These are phyloP conservation scores for Leccinum incarnatum DNA, from an alignment of 768 basidiomycete species.

Conservation along the genomic window DNA sequence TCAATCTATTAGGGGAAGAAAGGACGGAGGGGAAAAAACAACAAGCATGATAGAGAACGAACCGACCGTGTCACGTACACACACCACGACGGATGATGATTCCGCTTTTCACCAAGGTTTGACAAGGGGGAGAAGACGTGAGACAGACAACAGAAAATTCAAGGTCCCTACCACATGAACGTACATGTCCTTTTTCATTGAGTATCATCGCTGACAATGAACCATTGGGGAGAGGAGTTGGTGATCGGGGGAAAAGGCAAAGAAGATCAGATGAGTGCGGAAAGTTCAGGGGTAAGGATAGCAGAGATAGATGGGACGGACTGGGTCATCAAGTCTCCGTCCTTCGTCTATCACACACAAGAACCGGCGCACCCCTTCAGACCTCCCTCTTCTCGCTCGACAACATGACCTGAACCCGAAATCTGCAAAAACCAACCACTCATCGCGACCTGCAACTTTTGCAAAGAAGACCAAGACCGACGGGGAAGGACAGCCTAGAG, in stretches of 20 bases:
- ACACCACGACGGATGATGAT: slow-evolving; percentile 3
- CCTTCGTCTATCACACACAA: slow-evolving; percentile 12
- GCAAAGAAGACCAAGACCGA: slow-evolving; percentile 32
- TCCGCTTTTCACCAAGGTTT: slow-evolving; percentile 20
- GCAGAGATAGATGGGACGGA: slow-evolving; percentile 36
- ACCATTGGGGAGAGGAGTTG: slow-evolving; percentile 10
- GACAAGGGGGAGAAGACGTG: slow-evolving; percentile 16
- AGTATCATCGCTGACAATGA: slow-evolving; percentile 9
- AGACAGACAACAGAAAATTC: slow-evolving; percentile 21
- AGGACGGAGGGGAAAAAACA: not conserved
- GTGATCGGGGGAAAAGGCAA: slow-evolving; percentile 12
- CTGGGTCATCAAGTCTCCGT: slow-evolving; percentile 34
- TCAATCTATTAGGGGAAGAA: not conserved
- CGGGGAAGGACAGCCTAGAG: slow-evolving; percentile 40
- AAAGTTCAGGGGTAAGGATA: slow-evolving; percentile 21
- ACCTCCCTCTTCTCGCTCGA: slow-evolving; percentile 3
- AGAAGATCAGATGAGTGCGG: slow-evolving; percentile 28
- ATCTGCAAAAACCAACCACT: slow-evolving; percentile 31
- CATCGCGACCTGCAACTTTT: slow-evolving; percentile 27
- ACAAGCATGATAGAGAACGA: slow-evolving; percentile 12
- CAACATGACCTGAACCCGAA: slow-evolving; percentile 22
- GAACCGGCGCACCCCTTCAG: not conserved
- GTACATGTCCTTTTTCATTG: slow-evolving; percentile 14
- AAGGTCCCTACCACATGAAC: slow-evolving; percentile 28
- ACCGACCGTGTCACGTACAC: slow-evolving; percentile 35